A percentile compares a stretch with the other conserved stretches of the same genome.
Conservation (phyloP, 2,329 filamentous ascomycete species). For the Teratosphaeria zuluensis region DNA sequence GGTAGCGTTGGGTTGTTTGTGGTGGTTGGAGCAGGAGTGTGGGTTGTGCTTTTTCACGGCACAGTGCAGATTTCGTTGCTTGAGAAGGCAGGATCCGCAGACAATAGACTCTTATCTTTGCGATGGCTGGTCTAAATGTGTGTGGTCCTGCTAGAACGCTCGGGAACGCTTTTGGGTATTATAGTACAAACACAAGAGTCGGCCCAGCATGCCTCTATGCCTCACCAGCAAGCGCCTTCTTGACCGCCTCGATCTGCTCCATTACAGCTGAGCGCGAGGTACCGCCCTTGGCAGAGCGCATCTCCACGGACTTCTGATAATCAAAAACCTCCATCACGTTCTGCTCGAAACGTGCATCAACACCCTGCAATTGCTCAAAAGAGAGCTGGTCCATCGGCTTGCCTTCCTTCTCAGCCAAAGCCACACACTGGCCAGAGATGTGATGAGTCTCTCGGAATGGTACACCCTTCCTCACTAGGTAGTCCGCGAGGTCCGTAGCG, state of each 20-base stretch:
- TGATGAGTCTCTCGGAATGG: constrained; percentile 76
- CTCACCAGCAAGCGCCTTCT: constrained; percentile 28
- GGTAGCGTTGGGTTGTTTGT: too few species aligned
- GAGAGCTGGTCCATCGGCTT: constrained; percentile 62
- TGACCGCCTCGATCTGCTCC: constrained; percentile 51
- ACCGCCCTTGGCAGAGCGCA: constrained; percentile 65
- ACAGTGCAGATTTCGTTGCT: not conserved
- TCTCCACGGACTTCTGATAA: constrained; percentile 68
- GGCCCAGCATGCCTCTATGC: not conserved
- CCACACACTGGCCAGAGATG: constrained; percentile 63
- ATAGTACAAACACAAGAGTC: not conserved
- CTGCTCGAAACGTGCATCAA: constrained; percentile 60
- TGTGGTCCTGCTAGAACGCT: not conserved
- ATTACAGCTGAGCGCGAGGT: constrained; percentile 61
- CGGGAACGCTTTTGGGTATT: not conserved
- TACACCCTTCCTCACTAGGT: constrained; percentile 55
- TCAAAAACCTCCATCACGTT: constrained; percentile 65
- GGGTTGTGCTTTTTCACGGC: too few species aligned
- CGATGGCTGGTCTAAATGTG: not conserved
- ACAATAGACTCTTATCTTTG: not conserved
- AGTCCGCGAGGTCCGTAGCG: constrained; percentile 59
- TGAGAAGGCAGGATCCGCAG: not conserved
- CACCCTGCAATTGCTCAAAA: constrained; percentile 54
- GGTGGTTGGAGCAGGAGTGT: too few species aligned
- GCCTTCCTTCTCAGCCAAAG: constrained; percentile 56